Conservation (phyloP, 192 early-diverging fungal species). For the Kappamyces sp. region DNA sequence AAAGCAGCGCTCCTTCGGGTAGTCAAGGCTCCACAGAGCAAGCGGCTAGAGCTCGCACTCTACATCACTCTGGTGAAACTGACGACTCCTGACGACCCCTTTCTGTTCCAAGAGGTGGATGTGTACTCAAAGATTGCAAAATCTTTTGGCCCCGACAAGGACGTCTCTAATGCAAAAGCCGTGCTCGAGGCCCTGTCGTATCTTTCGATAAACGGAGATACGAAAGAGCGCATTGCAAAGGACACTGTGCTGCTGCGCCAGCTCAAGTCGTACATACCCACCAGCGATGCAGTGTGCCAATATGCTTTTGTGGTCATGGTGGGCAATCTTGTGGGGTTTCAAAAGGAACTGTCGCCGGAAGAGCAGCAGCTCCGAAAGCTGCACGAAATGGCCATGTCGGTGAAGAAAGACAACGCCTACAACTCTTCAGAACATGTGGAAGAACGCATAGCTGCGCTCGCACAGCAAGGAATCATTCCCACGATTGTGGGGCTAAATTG, state of each 20-base stretch:
- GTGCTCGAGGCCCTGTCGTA: slow-evolving; percentile 82
- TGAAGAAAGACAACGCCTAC: slow-evolving; percentile 31
- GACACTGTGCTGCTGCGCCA: slow-evolving; percentile 53
- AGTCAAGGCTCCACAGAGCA: neutral
- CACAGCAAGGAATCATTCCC: slow-evolving; percentile 52
- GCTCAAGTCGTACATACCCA: slow-evolving; percentile 46
- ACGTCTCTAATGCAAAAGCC: slow-evolving; percentile 31
- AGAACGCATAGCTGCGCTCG: slow-evolving; percentile 47
- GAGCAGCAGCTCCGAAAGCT: slow-evolving; percentile 77
- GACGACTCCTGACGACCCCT: slow-evolving; percentile 21
- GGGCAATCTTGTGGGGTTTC: slow-evolving; percentile 67
- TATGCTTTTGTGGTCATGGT: slow-evolving; percentile 74
- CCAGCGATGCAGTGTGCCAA: slow-evolving; percentile 46
- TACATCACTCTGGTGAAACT: slow-evolving; percentile 36
- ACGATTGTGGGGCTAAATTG: slow-evolving; percentile 48
- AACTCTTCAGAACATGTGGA: slow-evolving; percentile 59
- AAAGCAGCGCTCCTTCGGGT: slow-evolving; percentile 17
- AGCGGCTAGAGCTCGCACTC: slow-evolving; percentile 16
- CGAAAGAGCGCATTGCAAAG: slow-evolving; percentile 64
- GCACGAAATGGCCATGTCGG: slow-evolving; percentile 55
- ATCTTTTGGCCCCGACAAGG: slow-evolving; percentile 41
- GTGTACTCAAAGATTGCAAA: slow-evolving; percentile 37
- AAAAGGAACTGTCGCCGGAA: slow-evolving; percentile 64
- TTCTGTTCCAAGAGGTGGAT: slow-evolving; percentile 11
- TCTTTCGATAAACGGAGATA: slow-evolving; percentile 56